These are phyloP conservation scores for Puccinia novopanici DNA, from an alignment of 1,284 basidiomycete genomes.

Conservation along the genomic window DNA sequence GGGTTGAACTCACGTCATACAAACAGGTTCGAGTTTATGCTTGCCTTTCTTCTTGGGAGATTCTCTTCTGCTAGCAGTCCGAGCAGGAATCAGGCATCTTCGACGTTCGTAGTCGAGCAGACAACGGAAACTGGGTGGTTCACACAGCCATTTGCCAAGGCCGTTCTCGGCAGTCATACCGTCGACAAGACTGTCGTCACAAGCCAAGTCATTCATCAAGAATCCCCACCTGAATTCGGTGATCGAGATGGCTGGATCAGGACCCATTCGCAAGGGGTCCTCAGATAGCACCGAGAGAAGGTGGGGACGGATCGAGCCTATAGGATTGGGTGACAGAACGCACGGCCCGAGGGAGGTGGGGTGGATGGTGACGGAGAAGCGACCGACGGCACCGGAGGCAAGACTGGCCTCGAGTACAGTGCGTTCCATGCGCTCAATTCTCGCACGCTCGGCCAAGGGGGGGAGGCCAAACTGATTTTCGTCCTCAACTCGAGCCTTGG, in stretches of 20 bases:
- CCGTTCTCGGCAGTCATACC: conserved; percentile 22
- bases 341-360: conserved; percentile 13
- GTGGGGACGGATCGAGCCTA: not conserved
- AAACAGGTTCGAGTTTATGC: conserved; percentile 33
- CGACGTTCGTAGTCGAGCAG: conserved; percentile 15
- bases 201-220: conserved; percentile 43
- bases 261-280: not conserved
- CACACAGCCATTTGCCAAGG: conserved; percentile 37
- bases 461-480: conserved; percentile 28
- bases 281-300: not conserved
- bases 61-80: not conserved
- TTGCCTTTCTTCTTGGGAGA: conserved; percentile 26
- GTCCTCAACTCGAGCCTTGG: not conserved
- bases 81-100: not conserved
- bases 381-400: conserved; percentile 10
- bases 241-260: conserved; percentile 5
- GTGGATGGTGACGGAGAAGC: conserved; percentile 18
- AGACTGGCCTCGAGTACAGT: conserved; percentile 27
- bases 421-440: conserved; percentile 39
- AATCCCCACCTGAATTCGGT: conserved; percentile 47
- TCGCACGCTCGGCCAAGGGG: conserved; percentile 16
- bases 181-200: conserved; percentile 22
- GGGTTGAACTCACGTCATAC: conserved; percentile 31
- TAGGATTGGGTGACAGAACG: conserved; percentile 8
- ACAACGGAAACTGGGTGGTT: conserved; percentile 19